Conservation (phyloP, 495 filamentous ascomycete species). For the Astrothelium subdiscretum region DNA sequence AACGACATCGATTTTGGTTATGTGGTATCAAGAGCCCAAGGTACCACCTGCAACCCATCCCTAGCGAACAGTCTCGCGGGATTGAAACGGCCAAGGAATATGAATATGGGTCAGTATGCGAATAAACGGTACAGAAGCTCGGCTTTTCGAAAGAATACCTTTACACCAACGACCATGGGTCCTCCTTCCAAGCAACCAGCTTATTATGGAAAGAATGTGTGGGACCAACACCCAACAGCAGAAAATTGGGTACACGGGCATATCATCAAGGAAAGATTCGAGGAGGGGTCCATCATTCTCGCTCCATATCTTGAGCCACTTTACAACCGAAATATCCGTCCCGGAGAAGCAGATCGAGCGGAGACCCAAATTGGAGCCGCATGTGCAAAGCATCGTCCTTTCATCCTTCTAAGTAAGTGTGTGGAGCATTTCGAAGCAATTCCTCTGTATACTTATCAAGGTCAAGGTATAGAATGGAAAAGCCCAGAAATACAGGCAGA, state of each 20-base stretch:
- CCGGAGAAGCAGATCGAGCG: neutral
- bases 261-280: neutral
- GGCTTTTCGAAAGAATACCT: neutral
- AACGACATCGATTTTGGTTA: neutral
- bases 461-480: neutral
- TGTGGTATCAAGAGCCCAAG: neutral
- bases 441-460: neutral
- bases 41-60: neutral
- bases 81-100: neutral
- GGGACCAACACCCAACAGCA: neutral
- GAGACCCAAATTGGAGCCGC: neutral
- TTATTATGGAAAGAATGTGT: neutral
- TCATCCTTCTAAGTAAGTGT: constrained; percentile 1
- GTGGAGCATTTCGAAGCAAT: neutral
- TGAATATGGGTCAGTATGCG: neutral
- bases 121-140: neutral
- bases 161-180: neutral
- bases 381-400: neutral
- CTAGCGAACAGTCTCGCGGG: neutral
- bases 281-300: neutral
- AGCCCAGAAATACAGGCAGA: neutral
- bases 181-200: neutral
- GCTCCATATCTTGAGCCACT: neutral
- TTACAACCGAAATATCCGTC: neutral
- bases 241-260: neutral